These are phyloP conservation scores for Dendrostoma leiphaemia DNA, from an alignment of 2,329 filamentous ascomycete species.

Conservation along the genomic window DNA sequence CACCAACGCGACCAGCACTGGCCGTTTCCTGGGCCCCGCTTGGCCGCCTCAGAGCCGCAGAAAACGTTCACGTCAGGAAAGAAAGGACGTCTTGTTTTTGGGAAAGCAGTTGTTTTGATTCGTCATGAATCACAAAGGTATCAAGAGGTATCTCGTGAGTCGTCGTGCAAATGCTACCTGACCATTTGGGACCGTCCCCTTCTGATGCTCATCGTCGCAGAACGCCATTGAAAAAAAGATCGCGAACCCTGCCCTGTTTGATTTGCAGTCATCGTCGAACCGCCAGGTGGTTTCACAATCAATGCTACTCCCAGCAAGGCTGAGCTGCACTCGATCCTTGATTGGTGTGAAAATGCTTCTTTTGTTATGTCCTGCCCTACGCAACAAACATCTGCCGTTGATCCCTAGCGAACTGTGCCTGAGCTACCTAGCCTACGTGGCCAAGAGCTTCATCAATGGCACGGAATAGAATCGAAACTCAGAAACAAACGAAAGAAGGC, in stretches of 20 bases:
- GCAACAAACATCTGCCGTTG: slow-evolving; percentile 16
- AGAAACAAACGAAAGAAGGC: slow-evolving; percentile 5
- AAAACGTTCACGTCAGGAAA: background rate
- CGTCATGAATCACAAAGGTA: slow-evolving; percentile 16
- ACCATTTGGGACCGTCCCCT: slow-evolving; percentile 12
- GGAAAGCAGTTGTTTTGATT: background rate
- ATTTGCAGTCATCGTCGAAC: background rate
- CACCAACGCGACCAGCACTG: too few relatives aligned
- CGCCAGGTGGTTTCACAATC: slow-evolving; percentile 14
- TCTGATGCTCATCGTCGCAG: slow-evolving; percentile 8
- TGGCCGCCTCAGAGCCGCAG: too few relatives aligned
- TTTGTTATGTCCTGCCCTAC: slow-evolving; percentile 10
- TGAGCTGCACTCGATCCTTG: slow-evolving; percentile 3
- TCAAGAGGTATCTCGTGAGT: slow-evolving; percentile 21
- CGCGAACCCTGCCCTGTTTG: background rate
- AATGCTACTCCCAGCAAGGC: slow-evolving; percentile 11
- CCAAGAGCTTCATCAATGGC: slow-evolving; percentile 17
- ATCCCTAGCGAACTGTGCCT: slow-evolving; percentile 16
- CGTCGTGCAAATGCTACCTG: slow-evolving; percentile 19
- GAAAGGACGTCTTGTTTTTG: background rate
- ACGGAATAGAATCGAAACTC: slow-evolving; percentile 8
- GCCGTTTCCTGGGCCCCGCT: too few relatives aligned
- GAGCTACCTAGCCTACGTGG: slow-evolving; percentile 16
- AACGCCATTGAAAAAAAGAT: slow-evolving; percentile 12
- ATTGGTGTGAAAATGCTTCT: slow-evolving; percentile 5